Conservation (phyloP, 164 flowering plant genomes). For the Warburgia ugandensis region DNA sequence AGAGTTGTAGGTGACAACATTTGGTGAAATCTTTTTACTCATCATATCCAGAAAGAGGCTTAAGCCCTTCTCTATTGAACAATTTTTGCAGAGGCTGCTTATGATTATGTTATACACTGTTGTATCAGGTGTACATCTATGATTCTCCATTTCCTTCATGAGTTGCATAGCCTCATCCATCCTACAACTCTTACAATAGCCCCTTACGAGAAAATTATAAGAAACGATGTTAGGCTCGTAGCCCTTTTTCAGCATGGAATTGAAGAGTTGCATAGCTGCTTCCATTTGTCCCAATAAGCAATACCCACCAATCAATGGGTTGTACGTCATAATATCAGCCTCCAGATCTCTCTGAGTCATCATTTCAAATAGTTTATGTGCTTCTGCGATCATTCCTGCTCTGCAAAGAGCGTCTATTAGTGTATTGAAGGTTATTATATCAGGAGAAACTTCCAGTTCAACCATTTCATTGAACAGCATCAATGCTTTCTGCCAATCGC, state of each 20-base stretch:
- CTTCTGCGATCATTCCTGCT: background rate
- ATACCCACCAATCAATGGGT: background rate
- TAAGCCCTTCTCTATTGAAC: background rate
- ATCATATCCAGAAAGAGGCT: background rate
- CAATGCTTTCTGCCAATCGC: too few relatives aligned
- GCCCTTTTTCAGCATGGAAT: background rate
- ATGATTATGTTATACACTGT: background rate
- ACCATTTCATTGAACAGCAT: too few relatives aligned
- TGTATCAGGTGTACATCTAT: too few relatives aligned
- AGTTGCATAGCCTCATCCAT: too few relatives aligned
- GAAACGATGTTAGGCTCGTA: too few relatives aligned
- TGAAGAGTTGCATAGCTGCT: background rate
- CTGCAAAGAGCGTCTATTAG: slow-evolving; percentile 1
- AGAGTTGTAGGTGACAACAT: slow-evolving; percentile 2
- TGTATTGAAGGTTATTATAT: too few relatives aligned
- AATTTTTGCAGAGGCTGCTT: background rate
- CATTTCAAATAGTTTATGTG: background rate
- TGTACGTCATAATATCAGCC: background rate
- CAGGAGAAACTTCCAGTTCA: too few relatives aligned
- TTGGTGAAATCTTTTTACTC: background rate
- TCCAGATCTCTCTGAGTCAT: background rate
- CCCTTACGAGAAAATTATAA: too few relatives aligned
- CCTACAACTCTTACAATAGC: too few relatives aligned
- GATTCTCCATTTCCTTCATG: too few relatives aligned
- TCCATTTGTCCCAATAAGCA: too few relatives aligned